Percentiles rank a stretch among this genome's conserved stretches.
Evolutionary conservation across 495 filamentous ascomycete genomes (phyloP).

Genomic region (Penicillium cataractarum): DNA sequence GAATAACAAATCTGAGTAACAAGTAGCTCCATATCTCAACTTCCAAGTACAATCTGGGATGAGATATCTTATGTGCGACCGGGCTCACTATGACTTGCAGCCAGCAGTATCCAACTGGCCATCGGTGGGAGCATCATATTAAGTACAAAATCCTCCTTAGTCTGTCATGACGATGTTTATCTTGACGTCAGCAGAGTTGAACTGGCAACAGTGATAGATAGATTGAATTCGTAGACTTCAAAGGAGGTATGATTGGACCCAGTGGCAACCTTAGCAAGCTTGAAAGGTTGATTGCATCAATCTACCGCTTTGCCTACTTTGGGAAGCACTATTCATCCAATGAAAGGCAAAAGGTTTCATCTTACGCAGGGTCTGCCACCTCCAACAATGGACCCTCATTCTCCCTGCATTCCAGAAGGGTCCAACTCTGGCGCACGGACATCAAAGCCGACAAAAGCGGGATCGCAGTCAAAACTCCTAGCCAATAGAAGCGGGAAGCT

Average conservation of each 20-base stretch:
- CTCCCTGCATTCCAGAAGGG: constrained; percentile 10
- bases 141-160: too few species aligned
- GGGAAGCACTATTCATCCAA: constrained; percentile 9
- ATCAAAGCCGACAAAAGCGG: neutral
- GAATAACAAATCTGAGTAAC: neutral
- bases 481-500: neutral
- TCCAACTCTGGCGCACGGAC: constrained; percentile 1
- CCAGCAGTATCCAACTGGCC: neutral
- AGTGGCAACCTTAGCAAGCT: too few species aligned
- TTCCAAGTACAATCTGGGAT: neutral
- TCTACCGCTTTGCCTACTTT: neutral
- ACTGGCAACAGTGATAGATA: too few species aligned
- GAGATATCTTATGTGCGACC: neutral
- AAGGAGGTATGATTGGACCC: neutral
- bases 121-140: neutral
- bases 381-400: neutral
- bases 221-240: neutral
- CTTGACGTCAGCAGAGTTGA: neutral
- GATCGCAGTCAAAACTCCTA: too few species aligned
- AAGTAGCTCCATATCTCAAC: neutral
- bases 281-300: neutral
- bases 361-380: constrained; percentile 8
- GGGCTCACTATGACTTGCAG: neutral
- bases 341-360: neutral
- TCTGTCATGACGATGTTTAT: too few species aligned